Evolutionary conservation across 129 eudicot genomes (phyloP).

Genomic region (Smallanthus sonchifolius): DNA sequence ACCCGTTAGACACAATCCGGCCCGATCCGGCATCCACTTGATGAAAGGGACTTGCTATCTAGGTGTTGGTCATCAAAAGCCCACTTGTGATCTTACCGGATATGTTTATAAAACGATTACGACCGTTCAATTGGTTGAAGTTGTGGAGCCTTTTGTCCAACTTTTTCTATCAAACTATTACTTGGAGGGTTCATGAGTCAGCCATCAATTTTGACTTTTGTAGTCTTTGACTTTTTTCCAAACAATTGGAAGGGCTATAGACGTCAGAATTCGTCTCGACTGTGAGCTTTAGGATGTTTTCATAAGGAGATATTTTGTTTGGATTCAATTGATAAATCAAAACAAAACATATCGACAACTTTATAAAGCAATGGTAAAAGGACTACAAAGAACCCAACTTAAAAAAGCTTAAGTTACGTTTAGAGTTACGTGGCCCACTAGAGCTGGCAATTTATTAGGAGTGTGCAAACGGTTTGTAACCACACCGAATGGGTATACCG

Average conservation of each 20-base stretch:
- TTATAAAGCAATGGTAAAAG: too few relatives aligned
- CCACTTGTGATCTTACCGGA: neutral
- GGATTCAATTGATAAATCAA: neutral
- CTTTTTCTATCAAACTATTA: neutral
- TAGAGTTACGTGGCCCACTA: too few relatives aligned
- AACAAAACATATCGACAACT: neutral
- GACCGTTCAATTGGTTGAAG: conserved; percentile 14
- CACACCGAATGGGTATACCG: too few relatives aligned
- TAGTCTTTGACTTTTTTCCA: neutral
- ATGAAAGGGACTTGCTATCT: too few relatives aligned
- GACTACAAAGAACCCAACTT: too few relatives aligned
- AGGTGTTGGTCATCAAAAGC: too few relatives aligned
- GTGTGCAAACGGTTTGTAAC: too few relatives aligned
- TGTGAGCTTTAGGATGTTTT: conserved; percentile 5
- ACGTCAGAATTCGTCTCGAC: neutral
- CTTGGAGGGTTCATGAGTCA: conserved; percentile 14
- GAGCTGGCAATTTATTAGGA: too few relatives aligned
- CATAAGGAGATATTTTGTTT: neutral
- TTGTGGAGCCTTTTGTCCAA: conserved; percentile 2
- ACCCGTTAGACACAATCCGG: too few relatives aligned
- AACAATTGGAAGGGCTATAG: conserved; percentile 1
- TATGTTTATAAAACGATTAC: neutral
- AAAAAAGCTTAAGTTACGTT: too few relatives aligned
- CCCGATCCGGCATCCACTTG: too few relatives aligned
- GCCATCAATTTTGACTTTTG: conserved; percentile 16